These are phyloP conservation scores for Scleroderma citrinum DNA, from an alignment of 768 basidiomycete species.

Conservation along the genomic window DNA sequence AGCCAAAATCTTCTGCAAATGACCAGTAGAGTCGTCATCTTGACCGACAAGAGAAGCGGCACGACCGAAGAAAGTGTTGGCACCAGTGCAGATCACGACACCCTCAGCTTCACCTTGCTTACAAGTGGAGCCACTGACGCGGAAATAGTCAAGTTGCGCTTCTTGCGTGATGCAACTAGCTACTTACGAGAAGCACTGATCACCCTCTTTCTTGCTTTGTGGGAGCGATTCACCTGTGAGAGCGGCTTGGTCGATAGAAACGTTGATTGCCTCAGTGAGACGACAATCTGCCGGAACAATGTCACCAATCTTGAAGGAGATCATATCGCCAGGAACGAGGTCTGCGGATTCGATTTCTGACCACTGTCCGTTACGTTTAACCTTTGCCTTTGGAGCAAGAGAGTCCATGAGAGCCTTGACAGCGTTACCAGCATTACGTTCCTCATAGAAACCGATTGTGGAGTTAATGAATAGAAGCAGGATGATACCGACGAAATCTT, in stretches of 20 bases:
- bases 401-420: conserved; percentile 99
- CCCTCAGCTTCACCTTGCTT: conserved; percentile 99
- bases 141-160: neutral
- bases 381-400: conserved; percentile 94
- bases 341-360: conserved; percentile 83
- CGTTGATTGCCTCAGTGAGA: conserved; percentile 93
- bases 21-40: conserved; percentile 96
- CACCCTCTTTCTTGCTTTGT: conserved; percentile 83
- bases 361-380: conserved; percentile 83
- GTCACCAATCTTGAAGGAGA: conserved; percentile 98
- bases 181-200: conserved; percentile 96
- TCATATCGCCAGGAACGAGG: conserved; percentile 93
- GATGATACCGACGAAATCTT: conserved; percentile 96
- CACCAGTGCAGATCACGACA: conserved; percentile 95
- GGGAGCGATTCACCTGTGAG: conserved; percentile 97
- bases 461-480: conserved; percentile 92
- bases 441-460: conserved; percentile 96
- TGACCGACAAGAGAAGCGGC: conserved; percentile 96
- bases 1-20: conserved; percentile 97
- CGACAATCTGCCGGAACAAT: conserved; percentile 98
- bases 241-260: conserved; percentile 97
- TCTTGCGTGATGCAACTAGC: neutral
- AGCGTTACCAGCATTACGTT: conserved; percentile 94
- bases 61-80: conserved; percentile 98
- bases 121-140: conserved; percentile 83